Percentiles rank a stretch among this genome's conserved stretches.
Conservation (phyloP, 148 eudicot genomes). For the Cornus suecica region DNA sequence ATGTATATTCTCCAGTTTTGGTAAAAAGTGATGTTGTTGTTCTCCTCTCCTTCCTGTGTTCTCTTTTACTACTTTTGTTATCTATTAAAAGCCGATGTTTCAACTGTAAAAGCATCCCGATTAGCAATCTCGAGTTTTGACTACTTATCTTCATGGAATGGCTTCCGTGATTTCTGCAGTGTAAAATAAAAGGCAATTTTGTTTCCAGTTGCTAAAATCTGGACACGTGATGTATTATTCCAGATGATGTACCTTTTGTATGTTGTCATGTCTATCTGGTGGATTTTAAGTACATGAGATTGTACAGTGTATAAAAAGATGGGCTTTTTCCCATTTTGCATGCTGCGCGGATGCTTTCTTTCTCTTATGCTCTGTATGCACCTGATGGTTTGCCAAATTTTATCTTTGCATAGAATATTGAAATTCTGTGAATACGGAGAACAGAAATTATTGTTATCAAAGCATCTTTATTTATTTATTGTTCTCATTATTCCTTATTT, state of each 20-base stretch:
- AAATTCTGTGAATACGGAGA: background rate
- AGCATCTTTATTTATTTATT: background rate
- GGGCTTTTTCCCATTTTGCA: background rate
- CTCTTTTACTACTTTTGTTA: constrained; percentile 4
- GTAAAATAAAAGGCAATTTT: constrained; percentile 11
- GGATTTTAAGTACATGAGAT: background rate
- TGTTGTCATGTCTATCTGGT: background rate
- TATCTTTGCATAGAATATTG: too few species aligned
- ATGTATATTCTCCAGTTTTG: constrained; percentile 3
- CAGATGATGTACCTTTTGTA: constrained; percentile 10
- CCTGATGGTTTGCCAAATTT: background rate
- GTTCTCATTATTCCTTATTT: background rate
- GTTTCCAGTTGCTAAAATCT: constrained; percentile 3
- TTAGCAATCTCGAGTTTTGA: constrained; percentile 9
- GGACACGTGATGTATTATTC: background rate
- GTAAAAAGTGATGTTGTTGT: constrained; percentile 11
- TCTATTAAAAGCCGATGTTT: background rate
- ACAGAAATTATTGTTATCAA: background rate
- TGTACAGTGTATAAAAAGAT: constrained; percentile 6
- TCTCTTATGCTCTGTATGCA: background rate
- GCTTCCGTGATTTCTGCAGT: constrained; percentile 7
- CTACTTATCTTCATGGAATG: constrained; percentile 2
- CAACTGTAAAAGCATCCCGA: too few species aligned
- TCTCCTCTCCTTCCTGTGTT: background rate
- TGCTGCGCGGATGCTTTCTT: background rate